Base-by-base conservation (phyloP, 2,329 filamentous ascomycete genomes). In the Herpotrichia juniperi region DNA sequence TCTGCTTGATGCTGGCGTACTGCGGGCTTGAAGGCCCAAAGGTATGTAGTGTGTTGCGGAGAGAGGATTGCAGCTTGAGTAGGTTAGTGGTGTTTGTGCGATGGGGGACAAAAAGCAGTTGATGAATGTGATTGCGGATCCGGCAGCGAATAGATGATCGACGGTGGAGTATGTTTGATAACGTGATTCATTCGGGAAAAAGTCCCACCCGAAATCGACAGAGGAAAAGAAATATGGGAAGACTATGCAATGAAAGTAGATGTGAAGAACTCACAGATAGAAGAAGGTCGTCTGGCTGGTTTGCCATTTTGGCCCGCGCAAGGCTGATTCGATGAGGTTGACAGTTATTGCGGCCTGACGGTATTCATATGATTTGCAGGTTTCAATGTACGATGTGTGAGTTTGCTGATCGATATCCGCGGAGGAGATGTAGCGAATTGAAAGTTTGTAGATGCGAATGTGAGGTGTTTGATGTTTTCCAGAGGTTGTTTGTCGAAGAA, bases 41-140 rank as follows among this genome's bases (percentile, higher is more conserved):
- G 1, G 71, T 72, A 10, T 66, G 48, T 6, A 66, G 60, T 9
- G 67, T 60, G 31, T 74, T 74, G 50, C 69, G 71, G 19, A 73
- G 62, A 6, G 69, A 73, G 4, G 66, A 63, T 43, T 73, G 59
- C 7, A 74, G 62, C 71, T 74, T 35, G 2, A 14, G 31, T 19
- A n/a, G 10, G 50, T 53, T 48, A 53, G 46, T 16, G 34, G 17
- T n/a, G n/a, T n/a, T n/a, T 12, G 44, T 8, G 42, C 26, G 31
- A 4, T 37, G 11, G 31, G 30, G 30, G 39, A 24, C 7, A 12
- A 12, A 39, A 31, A 16, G 32, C 40, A 19, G n/a, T 19, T 35
- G 30, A 37, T 31, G 21, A 14, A n/a, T 22, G 50, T 30, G 46
- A 45, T 21, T 24, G 50, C 48, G 42, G 30, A 30, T 7, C 12